Percentiles rank a stretch among this genome's conserved stretches.
phyloP scores from a whole-genome alignment of 1,284 basidiomycete genomes.

The Phylloboletellus chloephorus region DNA sequence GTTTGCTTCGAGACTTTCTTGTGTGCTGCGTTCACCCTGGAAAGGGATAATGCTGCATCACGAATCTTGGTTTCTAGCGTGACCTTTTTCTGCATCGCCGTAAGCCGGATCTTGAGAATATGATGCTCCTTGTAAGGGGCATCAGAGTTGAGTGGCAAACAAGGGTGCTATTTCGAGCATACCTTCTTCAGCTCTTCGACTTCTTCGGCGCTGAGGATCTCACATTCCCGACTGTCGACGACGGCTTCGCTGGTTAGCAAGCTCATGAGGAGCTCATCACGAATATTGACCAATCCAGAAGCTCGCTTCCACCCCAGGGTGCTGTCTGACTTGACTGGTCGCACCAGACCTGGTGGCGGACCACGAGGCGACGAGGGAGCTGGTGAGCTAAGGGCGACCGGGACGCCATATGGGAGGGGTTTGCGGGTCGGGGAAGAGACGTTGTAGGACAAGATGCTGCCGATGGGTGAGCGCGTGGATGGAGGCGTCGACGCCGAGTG shows the following conservation, averaged over 20 bases:
- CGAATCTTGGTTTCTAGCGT: slow-evolving; percentile 74
- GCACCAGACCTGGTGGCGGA: slow-evolving; percentile 23
- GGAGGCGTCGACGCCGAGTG: slow-evolving; percentile 13
- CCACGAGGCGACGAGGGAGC: slow-evolving; percentile 38
- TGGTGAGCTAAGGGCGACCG: slow-evolving; percentile 28
- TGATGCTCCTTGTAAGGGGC: slow-evolving; percentile 54
- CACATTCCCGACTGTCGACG: slow-evolving; percentile 71
- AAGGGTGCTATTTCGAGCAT: slow-evolving; percentile 20
- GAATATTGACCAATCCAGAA: slow-evolving; percentile 44
- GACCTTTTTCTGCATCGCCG: slow-evolving; percentile 63
- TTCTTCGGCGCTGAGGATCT: slow-evolving; percentile 76
- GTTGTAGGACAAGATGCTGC: slow-evolving; percentile 25
- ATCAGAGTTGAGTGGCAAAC: slow-evolving; percentile 3
- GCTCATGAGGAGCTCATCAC: slow-evolving; percentile 78
- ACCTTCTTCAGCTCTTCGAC: slow-evolving; percentile 92
- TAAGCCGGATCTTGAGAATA: slow-evolving; percentile 55
- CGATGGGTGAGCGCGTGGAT: slow-evolving; percentile 19
- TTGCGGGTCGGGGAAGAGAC: slow-evolving; percentile 29
- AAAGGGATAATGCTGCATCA: slow-evolving; percentile 67
- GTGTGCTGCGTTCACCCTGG: slow-evolving; percentile 58
- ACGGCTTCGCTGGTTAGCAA: slow-evolving; percentile 84
- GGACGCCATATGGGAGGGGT: slow-evolving; percentile 20
- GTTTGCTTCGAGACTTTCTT: slow-evolving; percentile 60
- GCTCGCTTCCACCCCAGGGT: slow-evolving; percentile 36
- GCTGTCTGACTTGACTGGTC: slow-evolving; percentile 33